Base-by-base conservation (phyloP, 495 filamentous ascomycete genomes). In the Aspergillus cristatus region DNA sequence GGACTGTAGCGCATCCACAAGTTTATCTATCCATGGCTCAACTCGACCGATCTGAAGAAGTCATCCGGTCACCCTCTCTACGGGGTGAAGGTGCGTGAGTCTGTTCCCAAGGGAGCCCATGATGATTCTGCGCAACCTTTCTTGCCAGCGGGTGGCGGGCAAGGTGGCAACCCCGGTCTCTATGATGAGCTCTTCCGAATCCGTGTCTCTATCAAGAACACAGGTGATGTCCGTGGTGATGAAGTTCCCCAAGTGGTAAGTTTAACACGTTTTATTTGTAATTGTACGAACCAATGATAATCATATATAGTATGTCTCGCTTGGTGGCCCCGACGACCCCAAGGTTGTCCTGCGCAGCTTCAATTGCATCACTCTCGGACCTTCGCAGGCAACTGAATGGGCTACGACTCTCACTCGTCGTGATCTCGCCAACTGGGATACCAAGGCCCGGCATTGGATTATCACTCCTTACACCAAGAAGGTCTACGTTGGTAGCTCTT, bases 1-100 rank as follows among this genome's bases (percentile, higher is more conserved):
- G 72, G 71, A 45, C 62, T 84, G 48, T 58, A 60, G 45, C 74
- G 55, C 47, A 58, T 82, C 25, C 53, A 52, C 10, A 45, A 56
- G 24, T 86, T 78, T 72, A 86, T 98, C 55, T 98, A 98, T 63
- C 91, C 91, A 5, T 98, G 82, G 62, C 57, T 98, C 43, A 90
- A 91, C 70, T 72, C 67, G 24, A 84, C 86, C 14, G 70, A 81
- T 46, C 75, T 82, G 24, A 57, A 64, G 35, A 60, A 56, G 0
- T 73, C 83, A 0, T 81, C 81, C 8, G 68, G 61, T 8, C 82
- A 89, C 48, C 73, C 76, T 0, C 41, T 74, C 44, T 94, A 86
- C 55, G 86, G 83, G 31, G 50, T 72, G 53, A 63, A 69, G 1
- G 63, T 72, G 28, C 61, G 67, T 14, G 48, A 78, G 18, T 84